These are phyloP conservation scores for Russula griseocarnosa DNA, from an alignment of 768 basidiomycete species.

Conservation along the genomic window DNA sequence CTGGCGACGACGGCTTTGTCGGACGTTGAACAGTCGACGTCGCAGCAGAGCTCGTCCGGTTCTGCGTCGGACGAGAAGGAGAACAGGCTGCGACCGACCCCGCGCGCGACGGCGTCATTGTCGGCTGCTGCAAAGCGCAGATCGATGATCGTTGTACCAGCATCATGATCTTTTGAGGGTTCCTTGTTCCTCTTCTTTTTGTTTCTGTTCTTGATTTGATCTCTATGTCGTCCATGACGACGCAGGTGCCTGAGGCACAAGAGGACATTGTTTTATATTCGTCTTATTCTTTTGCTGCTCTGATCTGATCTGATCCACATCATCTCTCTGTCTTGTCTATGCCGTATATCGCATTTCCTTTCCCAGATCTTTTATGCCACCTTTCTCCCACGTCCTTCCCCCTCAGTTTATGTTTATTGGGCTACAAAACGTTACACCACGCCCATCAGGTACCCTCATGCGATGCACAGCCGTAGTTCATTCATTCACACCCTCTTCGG, in stretches of 20 bases:
- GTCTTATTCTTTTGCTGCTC: background rate
- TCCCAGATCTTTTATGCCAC: background rate
- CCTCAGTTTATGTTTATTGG: background rate
- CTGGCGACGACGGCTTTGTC: constrained; percentile 7
- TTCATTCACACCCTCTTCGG: background rate
- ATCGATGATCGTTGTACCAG: constrained; percentile 19
- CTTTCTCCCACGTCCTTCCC: too few relatives aligned
- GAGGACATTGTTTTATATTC: background rate
- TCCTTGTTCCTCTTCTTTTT: background rate
- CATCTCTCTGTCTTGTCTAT: constrained; percentile 1
- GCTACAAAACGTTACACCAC: too few relatives aligned
- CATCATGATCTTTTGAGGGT: constrained; percentile 10
- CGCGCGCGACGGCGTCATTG: background rate
- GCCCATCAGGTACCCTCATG: background rate
- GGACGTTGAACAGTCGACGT: constrained; percentile 16
- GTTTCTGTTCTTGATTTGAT: background rate
- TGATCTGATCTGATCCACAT: constrained; percentile 13
- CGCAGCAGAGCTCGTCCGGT: constrained; percentile 3
- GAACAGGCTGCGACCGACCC: constrained; percentile 17
- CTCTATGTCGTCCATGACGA: background rate
- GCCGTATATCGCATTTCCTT: background rate
- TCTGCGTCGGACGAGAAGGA: constrained; percentile 23
- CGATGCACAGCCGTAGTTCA: background rate
- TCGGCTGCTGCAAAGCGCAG: constrained; percentile 22
- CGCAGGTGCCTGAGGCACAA: background rate